Evolutionary conservation across 116 monocot genomes (phyloP).

Genomic region (Zostera marina): DNA sequence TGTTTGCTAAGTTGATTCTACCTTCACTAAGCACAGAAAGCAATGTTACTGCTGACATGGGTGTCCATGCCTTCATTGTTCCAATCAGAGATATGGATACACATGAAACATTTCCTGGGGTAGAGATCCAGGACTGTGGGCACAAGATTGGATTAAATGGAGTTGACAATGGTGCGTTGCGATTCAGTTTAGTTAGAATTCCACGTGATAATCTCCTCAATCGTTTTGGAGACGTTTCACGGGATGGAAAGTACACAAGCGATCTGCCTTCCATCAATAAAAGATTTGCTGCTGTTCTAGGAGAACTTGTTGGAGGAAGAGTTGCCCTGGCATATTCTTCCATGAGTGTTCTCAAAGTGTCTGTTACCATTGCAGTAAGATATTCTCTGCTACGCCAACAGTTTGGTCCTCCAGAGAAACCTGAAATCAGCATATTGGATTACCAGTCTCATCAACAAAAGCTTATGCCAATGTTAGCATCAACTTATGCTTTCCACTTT

Average conservation of each 20-base stretch:
- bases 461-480: conserved; percentile 96
- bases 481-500: conserved; percentile 84
- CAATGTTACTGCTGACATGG: conserved; percentile 58
- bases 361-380: conserved; percentile 62
- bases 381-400: conserved; percentile 90
- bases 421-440: conserved; percentile 80
- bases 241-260: conserved; percentile 70
- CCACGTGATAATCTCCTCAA: conserved; percentile 90
- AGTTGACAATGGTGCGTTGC: conserved; percentile 85
- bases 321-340: conserved; percentile 82
- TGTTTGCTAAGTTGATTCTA: conserved; percentile 69
- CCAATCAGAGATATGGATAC: conserved; percentile 74
- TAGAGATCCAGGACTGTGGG: conserved; percentile 91
- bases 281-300: conserved; percentile 83
- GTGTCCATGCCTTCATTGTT: conserved; percentile 87
- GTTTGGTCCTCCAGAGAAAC: conserved; percentile 79
- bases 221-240: conserved; percentile 77
- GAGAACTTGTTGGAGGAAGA: conserved; percentile 87
- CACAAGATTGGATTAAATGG: conserved; percentile 93
- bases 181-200: conserved; percentile 57
- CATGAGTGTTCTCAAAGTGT: conserved; percentile 52
- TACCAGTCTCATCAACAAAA: conserved; percentile 96
- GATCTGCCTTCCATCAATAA: conserved; percentile 54
- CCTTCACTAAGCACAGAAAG: conserved; percentile 37
- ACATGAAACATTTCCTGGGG: conserved; percentile 53